Evolutionary conservation across 352 stramenopile genomes (phyloP).

Genomic region (Phytophthora macrochlamydospora): DNA sequence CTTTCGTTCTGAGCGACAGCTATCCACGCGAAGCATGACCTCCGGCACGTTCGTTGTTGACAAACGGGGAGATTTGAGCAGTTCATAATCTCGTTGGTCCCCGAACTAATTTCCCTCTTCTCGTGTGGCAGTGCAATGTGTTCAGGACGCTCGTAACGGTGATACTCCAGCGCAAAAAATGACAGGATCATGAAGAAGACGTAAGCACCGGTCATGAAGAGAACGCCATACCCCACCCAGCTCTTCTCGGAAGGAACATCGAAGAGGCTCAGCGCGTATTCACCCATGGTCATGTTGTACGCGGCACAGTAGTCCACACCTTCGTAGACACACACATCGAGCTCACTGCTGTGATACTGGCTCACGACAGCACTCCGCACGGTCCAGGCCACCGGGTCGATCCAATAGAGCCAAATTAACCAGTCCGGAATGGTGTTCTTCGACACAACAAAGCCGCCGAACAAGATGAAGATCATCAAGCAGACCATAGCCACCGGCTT

Average conservation of each 20-base stretch:
- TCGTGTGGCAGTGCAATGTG: constrained; percentile 24
- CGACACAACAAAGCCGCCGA: constrained; percentile 54
- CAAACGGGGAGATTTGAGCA: constrained; percentile 21
- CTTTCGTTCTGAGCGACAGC: constrained; percentile 12
- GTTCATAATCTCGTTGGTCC: constrained; percentile 13
- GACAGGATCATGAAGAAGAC: constrained; percentile 34
- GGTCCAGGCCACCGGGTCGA: constrained; percentile 45
- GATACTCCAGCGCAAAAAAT: constrained; percentile 20
- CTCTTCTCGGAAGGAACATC: constrained; percentile 20
- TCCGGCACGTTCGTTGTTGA: constrained; percentile 32
- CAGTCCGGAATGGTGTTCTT: constrained; percentile 38
- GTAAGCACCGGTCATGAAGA: constrained; percentile 21
- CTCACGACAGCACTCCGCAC: constrained; percentile 27
- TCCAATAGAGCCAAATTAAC: constrained; percentile 30
- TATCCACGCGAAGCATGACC: constrained; percentile 3
- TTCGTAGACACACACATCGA: constrained; percentile 36
- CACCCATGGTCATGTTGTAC: constrained; percentile 42
- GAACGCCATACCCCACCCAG: constrained; percentile 27
- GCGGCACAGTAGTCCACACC: constrained; percentile 27
- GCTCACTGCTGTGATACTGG: constrained; percentile 27
- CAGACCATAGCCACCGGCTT: constrained; percentile 43
- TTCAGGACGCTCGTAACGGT: constrained; percentile 28
- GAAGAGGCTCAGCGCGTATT: constrained; percentile 38
- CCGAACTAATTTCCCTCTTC: neutral
- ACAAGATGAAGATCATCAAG: constrained; percentile 46